A percentile compares a stretch with the other conserved stretches of the same genome.
phyloP scores from a whole-genome alignment of 1,139 yeast species.

The Magnusiomyces suaveolens region DNA sequence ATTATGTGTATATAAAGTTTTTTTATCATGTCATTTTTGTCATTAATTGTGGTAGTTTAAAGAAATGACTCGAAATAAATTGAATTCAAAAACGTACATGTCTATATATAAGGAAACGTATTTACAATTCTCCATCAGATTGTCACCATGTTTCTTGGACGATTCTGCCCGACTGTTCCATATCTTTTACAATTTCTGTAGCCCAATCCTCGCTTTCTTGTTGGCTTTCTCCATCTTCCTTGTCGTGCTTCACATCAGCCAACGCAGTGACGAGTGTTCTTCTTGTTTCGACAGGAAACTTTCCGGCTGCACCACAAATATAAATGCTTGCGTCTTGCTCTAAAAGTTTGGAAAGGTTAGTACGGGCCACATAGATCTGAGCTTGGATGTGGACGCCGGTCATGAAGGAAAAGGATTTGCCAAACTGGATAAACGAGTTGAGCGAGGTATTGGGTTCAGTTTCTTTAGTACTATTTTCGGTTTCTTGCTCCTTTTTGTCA shows the following conservation, averaged over 20 bases:
- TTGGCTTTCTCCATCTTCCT: not conserved
- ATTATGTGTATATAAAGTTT: too few relatives aligned
- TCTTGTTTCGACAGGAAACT: conserved; percentile 88
- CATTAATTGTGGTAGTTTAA: too few relatives aligned
- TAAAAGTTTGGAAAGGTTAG: conserved; percentile 41
- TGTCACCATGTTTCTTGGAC: conserved; percentile 84
- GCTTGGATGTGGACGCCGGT: conserved; percentile 61
- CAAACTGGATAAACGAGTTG: too few relatives aligned
- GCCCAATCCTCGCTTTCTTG: conserved; percentile 37
- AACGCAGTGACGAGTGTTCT: conserved; percentile 60
- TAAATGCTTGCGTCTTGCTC: conserved; percentile 51
- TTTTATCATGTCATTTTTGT: too few relatives aligned
- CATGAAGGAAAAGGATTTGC: not conserved
- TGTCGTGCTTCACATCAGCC: conserved; percentile 28
- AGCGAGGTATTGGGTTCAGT: not conserved
- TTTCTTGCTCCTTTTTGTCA: not conserved
- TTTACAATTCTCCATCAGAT: not conserved
- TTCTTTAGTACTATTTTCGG: not conserved
- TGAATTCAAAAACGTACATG: not conserved
- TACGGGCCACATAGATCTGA: conserved; percentile 42
- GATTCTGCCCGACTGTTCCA: conserved; percentile 64
- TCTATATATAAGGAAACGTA: not conserved
- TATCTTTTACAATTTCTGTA: conserved; percentile 39
- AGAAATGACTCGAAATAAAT: not conserved
- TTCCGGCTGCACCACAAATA: conserved; percentile 88